Conservation (phyloP, 2,329 filamentous ascomycete species). For the Penicillium aurantiogriseum region DNA sequence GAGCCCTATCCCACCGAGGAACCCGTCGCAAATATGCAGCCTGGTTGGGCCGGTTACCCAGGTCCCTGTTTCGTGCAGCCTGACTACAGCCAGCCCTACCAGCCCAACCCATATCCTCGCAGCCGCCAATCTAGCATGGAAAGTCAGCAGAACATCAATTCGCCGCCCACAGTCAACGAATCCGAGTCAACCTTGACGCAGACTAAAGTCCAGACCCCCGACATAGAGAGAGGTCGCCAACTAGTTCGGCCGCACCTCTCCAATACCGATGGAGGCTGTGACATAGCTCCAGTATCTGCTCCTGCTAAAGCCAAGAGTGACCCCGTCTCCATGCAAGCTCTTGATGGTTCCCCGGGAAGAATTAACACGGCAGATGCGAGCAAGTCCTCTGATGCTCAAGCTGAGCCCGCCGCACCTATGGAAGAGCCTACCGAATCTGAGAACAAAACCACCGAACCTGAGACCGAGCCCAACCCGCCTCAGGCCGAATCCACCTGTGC, state of each 20-base stretch:
- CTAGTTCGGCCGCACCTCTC: background rate
- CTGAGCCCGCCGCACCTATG: background rate
- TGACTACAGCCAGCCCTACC: background rate
- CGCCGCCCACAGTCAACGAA: background rate
- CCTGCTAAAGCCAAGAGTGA: background rate
- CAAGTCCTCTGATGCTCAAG: background rate
- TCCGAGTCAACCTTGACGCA: background rate
- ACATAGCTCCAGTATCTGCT: background rate
- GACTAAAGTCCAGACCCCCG: background rate
- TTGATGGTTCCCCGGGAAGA: background rate
- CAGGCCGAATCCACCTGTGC: background rate
- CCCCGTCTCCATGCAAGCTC: background rate
- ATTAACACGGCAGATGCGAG: background rate
- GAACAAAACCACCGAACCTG: background rate
- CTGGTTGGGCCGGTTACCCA: background rate
- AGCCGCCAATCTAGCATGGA: background rate
- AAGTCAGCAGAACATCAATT: background rate
- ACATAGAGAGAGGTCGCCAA: slow-evolving; percentile 3
- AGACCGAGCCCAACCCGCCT: background rate
- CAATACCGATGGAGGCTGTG: slow-evolving; percentile 2
- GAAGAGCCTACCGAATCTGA: background rate
- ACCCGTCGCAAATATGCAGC: background rate
- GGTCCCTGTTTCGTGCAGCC: background rate
- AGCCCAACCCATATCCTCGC: background rate
- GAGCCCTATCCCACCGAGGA: background rate